These are phyloP conservation scores for Auriscalpium vulgare DNA, from an alignment of 768 basidiomycete genomes.

Conservation along the genomic window DNA sequence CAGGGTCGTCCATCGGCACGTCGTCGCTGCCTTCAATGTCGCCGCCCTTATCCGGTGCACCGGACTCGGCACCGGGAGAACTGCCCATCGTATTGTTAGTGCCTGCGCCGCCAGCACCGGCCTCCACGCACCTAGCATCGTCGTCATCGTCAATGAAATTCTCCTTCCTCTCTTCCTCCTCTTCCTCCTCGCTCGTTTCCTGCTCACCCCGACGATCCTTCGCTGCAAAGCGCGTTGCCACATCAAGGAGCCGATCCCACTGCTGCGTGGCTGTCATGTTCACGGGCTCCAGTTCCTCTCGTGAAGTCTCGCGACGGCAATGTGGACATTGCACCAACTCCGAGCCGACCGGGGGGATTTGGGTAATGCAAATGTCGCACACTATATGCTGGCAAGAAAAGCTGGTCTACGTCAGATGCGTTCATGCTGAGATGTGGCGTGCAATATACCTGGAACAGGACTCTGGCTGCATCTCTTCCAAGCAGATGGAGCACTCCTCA, in stretches of 20 bases:
- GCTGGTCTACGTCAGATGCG: slow-evolving; percentile 19
- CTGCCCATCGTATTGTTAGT: not conserved
- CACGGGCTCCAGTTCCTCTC: slow-evolving; percentile 29
- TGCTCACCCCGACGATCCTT: slow-evolving; percentile 29
- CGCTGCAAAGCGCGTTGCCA: slow-evolving; percentile 31
- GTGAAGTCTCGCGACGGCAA: slow-evolving; percentile 24
- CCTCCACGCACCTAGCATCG: not conserved
- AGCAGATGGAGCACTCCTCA: slow-evolving; percentile 34
- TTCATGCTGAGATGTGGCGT: not conserved
- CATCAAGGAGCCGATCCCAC: slow-evolving; percentile 35
- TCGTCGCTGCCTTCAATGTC: not conserved
- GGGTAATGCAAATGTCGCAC: slow-evolving; percentile 30
- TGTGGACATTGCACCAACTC: slow-evolving; percentile 30
- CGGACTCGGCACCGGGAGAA: not conserved
- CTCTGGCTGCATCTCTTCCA: slow-evolving; percentile 24
- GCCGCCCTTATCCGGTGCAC: not conserved
- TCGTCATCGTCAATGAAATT: slow-evolving; percentile 26
- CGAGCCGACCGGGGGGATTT: slow-evolving; percentile 17
- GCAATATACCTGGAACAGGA: slow-evolving; percentile 28
- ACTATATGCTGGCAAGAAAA: slow-evolving; percentile 36
- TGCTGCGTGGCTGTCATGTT: slow-evolving; percentile 32
- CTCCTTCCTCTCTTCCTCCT: slow-evolving; percentile 23
- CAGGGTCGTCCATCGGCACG: not conserved
- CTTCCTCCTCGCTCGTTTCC: slow-evolving; percentile 37
- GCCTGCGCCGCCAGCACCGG: not conserved